Base-by-base conservation (phyloP, 495 filamentous ascomycete species). In the Penicillium antarcticum region DNA sequence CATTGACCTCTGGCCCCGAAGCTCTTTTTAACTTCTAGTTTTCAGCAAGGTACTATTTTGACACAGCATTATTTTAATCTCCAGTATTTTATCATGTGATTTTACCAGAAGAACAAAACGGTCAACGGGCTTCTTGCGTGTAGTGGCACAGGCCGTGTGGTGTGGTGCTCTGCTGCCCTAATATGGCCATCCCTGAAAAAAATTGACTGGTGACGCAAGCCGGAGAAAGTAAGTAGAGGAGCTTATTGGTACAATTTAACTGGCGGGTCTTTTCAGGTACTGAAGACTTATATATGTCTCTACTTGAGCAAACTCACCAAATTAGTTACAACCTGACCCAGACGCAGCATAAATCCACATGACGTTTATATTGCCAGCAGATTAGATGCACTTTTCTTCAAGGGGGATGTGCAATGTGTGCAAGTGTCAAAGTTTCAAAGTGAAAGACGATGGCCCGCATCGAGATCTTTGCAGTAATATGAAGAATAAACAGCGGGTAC, bases 371-470 rank as follows among this genome's bases (percentile, higher is more conserved):
- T 29, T 29, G 8, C 5, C 5, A 29, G 7, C 26, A 29, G 26
- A 29, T 9, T 7, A 29, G 1, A 8, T 4, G 5, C 9, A 4
- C 26, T 8, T 6, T 29, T 3, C 26, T 29, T 29, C 26, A 29
- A 29, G 5, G 26, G 2, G 26, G 8, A 9, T 7, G 26, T 29
- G 26, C 10, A 8, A 16, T 24, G 50, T 35, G 42, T 59, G 50
- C 53, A 57, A 32, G 34, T 18, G 52, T 57, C 21, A 37, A 52
- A 52, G 11, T 32, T 49, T 58, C 45, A n/a, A 16, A 23, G 17
- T 34, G 7, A 21, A 13, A 11, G 23, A 31, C 41, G 33, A 40
- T 51, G 19, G 52, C 1, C 34, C 23, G 31, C 13, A 39, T 52
- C 18, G 14, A 42, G 7, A 31, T 49, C 44, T 36, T 18, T 7